Base-by-base conservation (phyloP, 176 grass and related monocot species). In the Musa beccarii region DNA sequence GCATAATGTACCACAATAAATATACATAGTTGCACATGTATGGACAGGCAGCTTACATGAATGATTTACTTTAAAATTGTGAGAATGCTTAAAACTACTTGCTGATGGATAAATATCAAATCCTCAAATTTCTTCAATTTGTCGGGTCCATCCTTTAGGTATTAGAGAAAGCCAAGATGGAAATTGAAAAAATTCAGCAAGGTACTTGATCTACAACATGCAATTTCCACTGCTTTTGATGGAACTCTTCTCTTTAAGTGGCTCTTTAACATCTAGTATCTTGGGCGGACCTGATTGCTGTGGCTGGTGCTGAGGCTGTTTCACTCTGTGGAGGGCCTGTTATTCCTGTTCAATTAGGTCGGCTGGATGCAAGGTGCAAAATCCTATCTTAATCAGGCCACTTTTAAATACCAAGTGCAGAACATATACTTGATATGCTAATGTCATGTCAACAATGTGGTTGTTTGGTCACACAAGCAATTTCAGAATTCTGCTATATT, bases 221-320 rank as follows among this genome's bases (percentile, higher is more conserved):
- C 49, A 49, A 66, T 51, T 14, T 49, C 51, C 69, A 3, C 71
- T 63, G 20, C 59, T 67, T 83, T 81, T 59, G 9, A 26, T 78
- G 15, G 43, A 83, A 63, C 20, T 25, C 3, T 8, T 12, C 71
- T 76, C 50, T 71, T 49, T 52, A 85, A 73, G 63, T 26, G 14
- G 16, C 21, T 50, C 12, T 68, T 73, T 79, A 69, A 53, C 21
- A 75, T 57, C 64, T 65, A 98, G 95, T 98, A 5, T 98, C 94
- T 64, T 98, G 94, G 94, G 88, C 94, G 10, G 94, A 98, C 76
- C 80, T 98, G 73, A 98, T 98, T 86, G 88, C 84, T n/a, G 90
- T 98, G 54, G 90, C 88, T 84, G 95, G 95, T 86, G 82, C 88
- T 49, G 86, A 93, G 76, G 90, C 90, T 79, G 84, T 98, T 87